A percentile compares a stretch with the other conserved stretches of the same genome.
These are phyloP conservation scores for Gnaphalium uliginosum DNA, from an alignment of 129 eudicot species.

Conservation along the genomic window DNA sequence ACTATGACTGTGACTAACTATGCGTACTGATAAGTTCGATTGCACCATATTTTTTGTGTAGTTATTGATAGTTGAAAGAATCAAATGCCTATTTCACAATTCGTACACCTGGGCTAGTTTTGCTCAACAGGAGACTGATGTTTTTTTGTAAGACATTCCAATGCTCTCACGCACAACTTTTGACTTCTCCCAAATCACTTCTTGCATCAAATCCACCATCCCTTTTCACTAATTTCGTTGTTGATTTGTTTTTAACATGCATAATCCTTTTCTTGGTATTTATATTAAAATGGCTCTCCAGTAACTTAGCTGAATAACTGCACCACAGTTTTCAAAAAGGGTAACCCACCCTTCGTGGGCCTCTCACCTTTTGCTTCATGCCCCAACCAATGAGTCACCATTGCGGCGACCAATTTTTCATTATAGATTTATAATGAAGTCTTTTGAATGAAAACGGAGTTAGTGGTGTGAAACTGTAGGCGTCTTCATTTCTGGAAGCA, in stretches of 20 bases:
- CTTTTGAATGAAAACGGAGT: not conserved
- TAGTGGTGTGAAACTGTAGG: not conserved
- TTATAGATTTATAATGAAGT: not conserved
- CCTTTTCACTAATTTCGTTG: not conserved
- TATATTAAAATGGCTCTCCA: too few relatives aligned
- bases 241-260: not conserved
- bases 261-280: not conserved
- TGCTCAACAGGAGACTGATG: not conserved
- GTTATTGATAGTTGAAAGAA: not conserved
- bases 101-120: not conserved
- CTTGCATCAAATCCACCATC: not conserved
- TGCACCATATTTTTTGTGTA: not conserved
- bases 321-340: not conserved
- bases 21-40: too few relatives aligned
- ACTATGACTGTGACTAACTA: not conserved
- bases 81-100: constrained; percentile 5
- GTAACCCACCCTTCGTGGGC: too few relatives aligned
- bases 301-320: not conserved
- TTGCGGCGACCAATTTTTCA: not conserved
- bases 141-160: constrained; percentile 9
- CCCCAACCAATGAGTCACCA: too few relatives aligned
- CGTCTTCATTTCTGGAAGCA: not conserved
- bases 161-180: constrained; percentile 6
- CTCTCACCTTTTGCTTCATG: too few relatives aligned
- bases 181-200: not conserved